Evolutionary conservation across 371 early-diverging fungal genomes (phyloP).

Genomic region (Blakeslea trispora): DNA sequence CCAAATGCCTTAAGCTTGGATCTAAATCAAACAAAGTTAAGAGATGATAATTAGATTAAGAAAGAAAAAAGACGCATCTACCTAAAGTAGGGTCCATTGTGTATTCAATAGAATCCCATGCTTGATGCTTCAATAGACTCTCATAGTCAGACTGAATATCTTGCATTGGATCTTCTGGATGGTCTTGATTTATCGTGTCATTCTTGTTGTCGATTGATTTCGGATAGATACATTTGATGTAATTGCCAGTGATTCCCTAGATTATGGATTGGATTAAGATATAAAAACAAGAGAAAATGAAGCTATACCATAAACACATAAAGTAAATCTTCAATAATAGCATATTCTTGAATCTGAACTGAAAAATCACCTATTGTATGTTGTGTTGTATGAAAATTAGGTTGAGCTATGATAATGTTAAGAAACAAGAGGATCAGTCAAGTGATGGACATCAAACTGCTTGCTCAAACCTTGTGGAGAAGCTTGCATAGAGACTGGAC

Average conservation of each 20-base stretch:
- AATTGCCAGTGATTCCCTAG: slow-evolving; percentile 86
- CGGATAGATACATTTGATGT: slow-evolving; percentile 54
- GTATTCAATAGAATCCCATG: slow-evolving; percentile 40
- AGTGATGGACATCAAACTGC: no score
- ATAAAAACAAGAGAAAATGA: not conserved
- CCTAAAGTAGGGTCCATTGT: slow-evolving; percentile 54
- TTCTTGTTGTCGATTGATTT: slow-evolving; percentile 12
- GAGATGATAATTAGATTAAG: no score
- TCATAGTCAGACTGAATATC: slow-evolving; percentile 16
- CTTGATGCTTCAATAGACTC: slow-evolving; percentile 22
- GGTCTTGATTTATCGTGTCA: slow-evolving; percentile 15
- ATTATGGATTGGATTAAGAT: not conserved
- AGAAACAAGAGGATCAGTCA: no score
- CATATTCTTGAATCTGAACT: slow-evolving; percentile 72
- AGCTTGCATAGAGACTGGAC: not conserved
- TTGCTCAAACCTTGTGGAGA: not conserved
- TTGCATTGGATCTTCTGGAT: slow-evolving; percentile 28
- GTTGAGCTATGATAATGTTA: slow-evolving; percentile 1
- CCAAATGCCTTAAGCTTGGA: slow-evolving; percentile 74
- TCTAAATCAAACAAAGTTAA: slow-evolving; percentile 54
- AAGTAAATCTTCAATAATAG: slow-evolving; percentile 85
- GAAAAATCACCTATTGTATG: slow-evolving; percentile 31
- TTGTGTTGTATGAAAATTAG: slow-evolving; percentile 1
- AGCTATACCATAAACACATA: slow-evolving; percentile 77
- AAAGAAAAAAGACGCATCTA: slow-evolving; percentile 16